Conservation (phyloP, 1,284 basidiomycete genomes). For the Amylostereum areolatum region DNA sequence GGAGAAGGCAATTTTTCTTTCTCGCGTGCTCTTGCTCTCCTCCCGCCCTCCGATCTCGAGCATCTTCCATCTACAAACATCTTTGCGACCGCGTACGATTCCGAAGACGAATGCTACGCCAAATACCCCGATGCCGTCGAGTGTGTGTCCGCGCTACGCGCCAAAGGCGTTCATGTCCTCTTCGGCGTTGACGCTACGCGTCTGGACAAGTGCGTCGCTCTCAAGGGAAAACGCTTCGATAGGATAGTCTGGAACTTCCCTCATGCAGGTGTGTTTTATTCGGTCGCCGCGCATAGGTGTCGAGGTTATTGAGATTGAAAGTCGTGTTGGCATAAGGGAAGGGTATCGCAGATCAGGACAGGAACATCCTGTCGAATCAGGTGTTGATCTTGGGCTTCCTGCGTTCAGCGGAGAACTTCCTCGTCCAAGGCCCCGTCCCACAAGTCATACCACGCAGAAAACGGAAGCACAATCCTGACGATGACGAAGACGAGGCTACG, state of each 20-base stretch:
- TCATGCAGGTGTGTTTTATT: slow-evolving; percentile 72
- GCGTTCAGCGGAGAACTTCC: slow-evolving; percentile 60
- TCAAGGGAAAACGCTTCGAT: slow-evolving; percentile 66
- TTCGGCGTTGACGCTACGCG: slow-evolving; percentile 85
- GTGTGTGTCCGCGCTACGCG: slow-evolving; percentile 54
- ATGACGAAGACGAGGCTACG: slow-evolving; percentile 35
- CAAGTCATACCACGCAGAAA: slow-evolving; percentile 32
- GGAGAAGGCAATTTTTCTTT: slow-evolving; percentile 99
- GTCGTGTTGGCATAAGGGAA: slow-evolving; percentile 50
- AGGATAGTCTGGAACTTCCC: slow-evolving; percentile 95
- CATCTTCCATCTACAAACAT: slow-evolving; percentile 64
- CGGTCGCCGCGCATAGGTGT: not conserved
- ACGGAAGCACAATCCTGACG: slow-evolving; percentile 42
- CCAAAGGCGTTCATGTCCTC: slow-evolving; percentile 64
- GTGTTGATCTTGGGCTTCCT: slow-evolving; percentile 83
- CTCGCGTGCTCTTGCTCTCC: slow-evolving; percentile 64
- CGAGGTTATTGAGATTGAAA: not conserved
- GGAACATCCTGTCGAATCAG: slow-evolving; percentile 93
- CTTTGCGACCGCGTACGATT: slow-evolving; percentile 86
- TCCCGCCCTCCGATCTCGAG: slow-evolving; percentile 43
- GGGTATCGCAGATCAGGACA: slow-evolving; percentile 90
- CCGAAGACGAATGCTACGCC: slow-evolving; percentile 65
- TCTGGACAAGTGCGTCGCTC: slow-evolving; percentile 51
- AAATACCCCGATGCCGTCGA: slow-evolving; percentile 82
- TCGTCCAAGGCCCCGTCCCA: slow-evolving; percentile 59